Base-by-base conservation (phyloP, 2,329 filamentous ascomycete genomes). In the Emmonsiellopsis sp. region DNA sequence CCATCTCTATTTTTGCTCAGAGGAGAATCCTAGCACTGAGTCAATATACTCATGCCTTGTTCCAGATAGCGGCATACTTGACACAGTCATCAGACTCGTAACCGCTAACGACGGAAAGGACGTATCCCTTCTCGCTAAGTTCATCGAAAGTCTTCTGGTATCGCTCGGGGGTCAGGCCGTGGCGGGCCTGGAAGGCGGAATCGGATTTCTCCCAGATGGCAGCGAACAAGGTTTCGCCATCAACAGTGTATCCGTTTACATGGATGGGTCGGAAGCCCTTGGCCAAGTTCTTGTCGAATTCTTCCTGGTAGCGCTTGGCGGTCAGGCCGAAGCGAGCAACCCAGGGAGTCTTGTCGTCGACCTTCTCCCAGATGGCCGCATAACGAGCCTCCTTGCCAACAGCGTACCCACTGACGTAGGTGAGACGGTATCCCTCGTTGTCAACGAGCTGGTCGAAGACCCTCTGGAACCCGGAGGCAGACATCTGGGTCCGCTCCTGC, bases 301-400 rank as follows among this genome's bases (percentile, higher is more conserved):
- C 51, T 34, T 53, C 44, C 43, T 42, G 44, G 13, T 39, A 48
- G 10, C n/a, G 13, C 51, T 53, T 6, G 34, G 42, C 43, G 6
- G 8, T 55, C 9, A 56, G 39, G 2, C 55, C 55, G 32, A 42
- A 42, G 45, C 50, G 50, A 47, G 49, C 32, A 33, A 51, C 46
- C 56, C 55, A 56, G 31, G 31, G 3, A 17, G 32, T 40, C 17
- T 32, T 42, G 31, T 32, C 39, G 3, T 48, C 21, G 14, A 47
- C 14, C 37, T 54, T 53, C 34, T 57, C 55, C 55, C 55, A 58
- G 27, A 58, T 54, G 3, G 39, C 53, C n/a, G 53, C 42, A 40
- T 52, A 58, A 21, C 49, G 55, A 50, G 53, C 43, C 36, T 55
- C 44, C 11, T 37, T 52, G 10, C 48, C 53, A 14, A 45, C 33